Evolutionary conservation across 164 flowering plant species (phyloP).

Genomic region (Vitis amurensis): DNA sequence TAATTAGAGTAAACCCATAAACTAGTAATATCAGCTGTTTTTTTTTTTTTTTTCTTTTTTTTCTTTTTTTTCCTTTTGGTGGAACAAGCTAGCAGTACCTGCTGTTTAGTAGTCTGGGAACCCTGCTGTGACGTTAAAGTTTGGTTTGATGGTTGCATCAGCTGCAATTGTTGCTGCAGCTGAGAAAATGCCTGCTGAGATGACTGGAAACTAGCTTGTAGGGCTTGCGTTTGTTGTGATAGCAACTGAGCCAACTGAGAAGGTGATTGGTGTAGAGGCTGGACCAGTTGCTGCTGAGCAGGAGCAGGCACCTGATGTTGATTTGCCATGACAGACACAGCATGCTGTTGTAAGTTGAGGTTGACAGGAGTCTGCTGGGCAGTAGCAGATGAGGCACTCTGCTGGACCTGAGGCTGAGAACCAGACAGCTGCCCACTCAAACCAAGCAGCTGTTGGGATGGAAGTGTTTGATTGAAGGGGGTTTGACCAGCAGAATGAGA

Average conservation of each 20-base stretch:
- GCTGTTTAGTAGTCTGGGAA: slow-evolving; percentile 53
- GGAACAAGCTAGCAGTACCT: slow-evolving; percentile 44
- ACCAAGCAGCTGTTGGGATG: slow-evolving; percentile 44
- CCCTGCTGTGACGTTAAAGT: slow-evolving; percentile 40
- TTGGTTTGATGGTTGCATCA: slow-evolving; percentile 72
- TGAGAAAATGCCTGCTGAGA: slow-evolving; percentile 91
- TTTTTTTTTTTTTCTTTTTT: too few species aligned
- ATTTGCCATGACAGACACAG: slow-evolving; percentile 27
- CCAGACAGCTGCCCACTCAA: slow-evolving; percentile 45
- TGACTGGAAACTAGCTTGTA: slow-evolving; percentile 86
- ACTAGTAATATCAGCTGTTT: too few species aligned
- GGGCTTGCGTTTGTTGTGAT: slow-evolving; percentile 78
- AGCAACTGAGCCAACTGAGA: slow-evolving; percentile 78
- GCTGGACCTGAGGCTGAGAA: slow-evolving; percentile 59
- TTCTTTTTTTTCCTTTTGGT: too few species aligned
- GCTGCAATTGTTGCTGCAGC: slow-evolving; percentile 88
- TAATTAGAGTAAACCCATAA: background rate
- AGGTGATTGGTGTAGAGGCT: slow-evolving; percentile 62
- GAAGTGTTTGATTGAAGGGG: slow-evolving; percentile 44
- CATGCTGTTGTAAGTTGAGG: slow-evolving; percentile 32
- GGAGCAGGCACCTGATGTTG: slow-evolving; percentile 46
- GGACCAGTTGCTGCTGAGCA: slow-evolving; percentile 48
- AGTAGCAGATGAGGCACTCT: slow-evolving; percentile 41
- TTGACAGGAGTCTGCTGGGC: slow-evolving; percentile 33
- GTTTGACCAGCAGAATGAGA: slow-evolving; percentile 39